phyloP scores from a whole-genome alignment of 2,329 filamentous ascomycete genomes.

The Aureobasidium sp. region DNA sequence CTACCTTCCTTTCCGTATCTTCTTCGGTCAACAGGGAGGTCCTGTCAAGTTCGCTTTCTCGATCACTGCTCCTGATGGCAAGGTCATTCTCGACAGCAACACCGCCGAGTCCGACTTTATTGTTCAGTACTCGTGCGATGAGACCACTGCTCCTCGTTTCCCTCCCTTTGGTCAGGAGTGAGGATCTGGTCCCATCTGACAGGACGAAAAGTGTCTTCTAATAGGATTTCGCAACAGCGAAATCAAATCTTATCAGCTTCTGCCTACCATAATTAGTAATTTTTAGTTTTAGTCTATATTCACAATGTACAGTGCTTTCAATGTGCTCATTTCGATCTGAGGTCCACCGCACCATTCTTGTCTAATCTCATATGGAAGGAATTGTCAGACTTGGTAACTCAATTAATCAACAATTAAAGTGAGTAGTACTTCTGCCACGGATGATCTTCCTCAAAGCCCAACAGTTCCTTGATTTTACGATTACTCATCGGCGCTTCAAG shows the following conservation, averaged over 20 bases:
- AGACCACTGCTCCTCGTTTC: background rate
- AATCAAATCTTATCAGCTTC: background rate
- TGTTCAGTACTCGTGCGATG: constrained; percentile 11
- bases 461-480: no score
- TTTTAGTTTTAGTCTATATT: background rate
- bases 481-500: no score
- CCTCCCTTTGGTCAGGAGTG: background rate
- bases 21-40: constrained; percentile 4
- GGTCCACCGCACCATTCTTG: no score
- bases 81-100: constrained; percentile 3
- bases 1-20: constrained; percentile 10
- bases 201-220: background rate
- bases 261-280: background rate
- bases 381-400: no score
- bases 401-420: no score
- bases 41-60: background rate
- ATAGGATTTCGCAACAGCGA: no score
- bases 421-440: no score
- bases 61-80: constrained; percentile 6
- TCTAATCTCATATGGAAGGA: no score
- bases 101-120: background rate
- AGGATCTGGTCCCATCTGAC: no score
- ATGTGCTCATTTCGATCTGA: background rate
- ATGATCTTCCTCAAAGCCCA: no score
- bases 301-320: background rate